phyloP scores from a whole-genome alignment of 2,329 filamentous ascomycete species.

The Ophiostoma ips region DNA sequence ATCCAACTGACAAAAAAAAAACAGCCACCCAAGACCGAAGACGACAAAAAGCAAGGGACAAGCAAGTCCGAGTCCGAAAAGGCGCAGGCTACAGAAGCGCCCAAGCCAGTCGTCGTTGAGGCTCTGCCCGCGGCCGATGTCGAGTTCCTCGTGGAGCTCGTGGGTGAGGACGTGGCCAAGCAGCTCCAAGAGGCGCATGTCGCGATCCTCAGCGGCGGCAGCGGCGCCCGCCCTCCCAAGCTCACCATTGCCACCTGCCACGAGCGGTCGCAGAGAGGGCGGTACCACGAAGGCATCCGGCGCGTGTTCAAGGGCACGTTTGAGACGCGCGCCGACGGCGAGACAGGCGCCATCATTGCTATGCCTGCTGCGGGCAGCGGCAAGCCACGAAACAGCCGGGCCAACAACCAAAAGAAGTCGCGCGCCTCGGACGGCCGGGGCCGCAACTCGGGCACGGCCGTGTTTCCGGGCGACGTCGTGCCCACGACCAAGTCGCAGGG shows the following conservation, averaged over 20 bases:
- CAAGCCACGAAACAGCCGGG: constrained; percentile 9
- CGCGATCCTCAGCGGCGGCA: constrained; percentile 19
- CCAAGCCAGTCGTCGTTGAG: constrained; percentile 1
- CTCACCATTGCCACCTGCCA: constrained; percentile 28
- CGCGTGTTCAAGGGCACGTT: constrained; percentile 67
- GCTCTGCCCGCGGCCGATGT: constrained; percentile 23
- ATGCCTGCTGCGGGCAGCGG: constrained; percentile 7
- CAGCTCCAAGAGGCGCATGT: constrained; percentile 29
- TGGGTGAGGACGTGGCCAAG: constrained; percentile 26
- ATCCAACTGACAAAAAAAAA: background rate
- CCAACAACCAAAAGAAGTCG: background rate
- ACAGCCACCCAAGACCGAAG: background rate
- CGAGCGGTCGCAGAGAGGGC: constrained; percentile 31
- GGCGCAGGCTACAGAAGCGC: background rate
- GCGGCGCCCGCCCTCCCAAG: constrained; percentile 17
- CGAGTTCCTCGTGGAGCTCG: constrained; percentile 24
- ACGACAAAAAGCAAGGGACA: background rate
- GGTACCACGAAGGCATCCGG: constrained; percentile 50
- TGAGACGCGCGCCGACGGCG: constrained; percentile 52
- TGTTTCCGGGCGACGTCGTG: background rate
- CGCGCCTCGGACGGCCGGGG: constrained; percentile 10
- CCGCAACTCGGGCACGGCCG: background rate
- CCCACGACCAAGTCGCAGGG: constrained; percentile 4
- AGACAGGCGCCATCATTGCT: constrained; percentile 48
- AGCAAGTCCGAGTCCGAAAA: background rate